Evolutionary conservation across 257 asterid species (phyloP), one percentile per base, ranked within the genome.

Genomic region (Parsonsia alboflavescens): DNA sequence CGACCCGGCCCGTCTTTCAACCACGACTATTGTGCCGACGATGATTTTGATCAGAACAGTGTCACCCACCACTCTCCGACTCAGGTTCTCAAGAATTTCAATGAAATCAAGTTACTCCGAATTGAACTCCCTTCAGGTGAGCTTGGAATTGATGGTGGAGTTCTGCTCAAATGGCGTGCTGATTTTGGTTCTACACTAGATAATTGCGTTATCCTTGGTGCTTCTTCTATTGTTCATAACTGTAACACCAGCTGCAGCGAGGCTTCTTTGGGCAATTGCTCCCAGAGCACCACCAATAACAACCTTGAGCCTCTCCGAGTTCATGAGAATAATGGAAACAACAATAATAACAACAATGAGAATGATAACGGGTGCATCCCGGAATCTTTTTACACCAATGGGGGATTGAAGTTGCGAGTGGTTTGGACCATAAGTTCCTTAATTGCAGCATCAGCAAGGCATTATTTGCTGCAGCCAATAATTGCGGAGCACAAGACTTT

Each of bases 341-440:
- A 53, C 70, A 77, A 33, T 62, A 73, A 44, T 16, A 53, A 28
- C 48, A 71, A 52, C 24, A 79, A 54, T 39, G 93, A 83, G 62
- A 74, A 39, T 21, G 96, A 91, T 70, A 88, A 80, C 62, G 96
- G 94, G 63, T 88, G 91, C 72, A 89, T 91, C 79, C 97, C 97
- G 0, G 97, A 91, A 76, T 88, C 97, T 1, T 92, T 90, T 79
- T 89, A 92, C 85, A 88, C 96, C 0, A 92, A 90, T 24, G 97
- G 97, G 21, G 97, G 96, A 11, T 77, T 92, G 82, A 92, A 90
- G 44, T 64, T 92, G 85, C 91, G 97, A 6, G 97, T 92, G 11
- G 97, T 92, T 26, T 92, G 97, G 97, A 92, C 97, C 4, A 92
- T 92, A 56, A 92, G 97, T 79, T 90, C 97, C 67, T 80, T 92